Conservation (phyloP, 139 green algal species). For the Chlorella sp. region DNA sequence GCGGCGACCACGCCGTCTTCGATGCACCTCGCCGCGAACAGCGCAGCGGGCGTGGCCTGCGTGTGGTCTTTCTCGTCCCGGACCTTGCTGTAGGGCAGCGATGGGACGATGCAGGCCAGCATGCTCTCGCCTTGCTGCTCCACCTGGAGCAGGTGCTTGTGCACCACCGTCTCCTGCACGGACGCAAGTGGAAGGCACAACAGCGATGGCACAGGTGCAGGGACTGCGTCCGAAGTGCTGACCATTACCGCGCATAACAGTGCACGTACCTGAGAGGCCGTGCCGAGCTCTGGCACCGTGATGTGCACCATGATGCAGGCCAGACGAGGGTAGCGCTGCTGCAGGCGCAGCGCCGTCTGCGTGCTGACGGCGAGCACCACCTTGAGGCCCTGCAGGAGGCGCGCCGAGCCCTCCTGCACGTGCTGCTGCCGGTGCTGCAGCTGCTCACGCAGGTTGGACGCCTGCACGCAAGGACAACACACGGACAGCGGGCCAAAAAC, state of each 20-base stretch:
- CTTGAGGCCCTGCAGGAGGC: too few species aligned
- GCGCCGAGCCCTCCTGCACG: too few species aligned
- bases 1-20: background rate
- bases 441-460: background rate
- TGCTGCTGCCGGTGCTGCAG: background rate
- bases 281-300: background rate
- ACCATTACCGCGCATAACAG: too few species aligned
- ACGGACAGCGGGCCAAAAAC: too few species aligned
- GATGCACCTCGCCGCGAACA: background rate
- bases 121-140: background rate
- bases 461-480: background rate
- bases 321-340: background rate
- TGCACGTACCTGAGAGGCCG: background rate
- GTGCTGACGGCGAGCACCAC: background rate
- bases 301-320: background rate
- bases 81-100: background rate
- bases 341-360: background rate
- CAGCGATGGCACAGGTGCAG: too few species aligned
- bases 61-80: too few species aligned
- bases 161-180: background rate
- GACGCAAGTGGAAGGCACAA: too few species aligned
- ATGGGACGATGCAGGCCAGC: background rate
- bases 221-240: too few species aligned
- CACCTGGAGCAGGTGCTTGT: background rate
- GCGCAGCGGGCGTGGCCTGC: background rate